Conservation (phyloP, 768 basidiomycete genomes). For the Termitomyces sp. region DNA sequence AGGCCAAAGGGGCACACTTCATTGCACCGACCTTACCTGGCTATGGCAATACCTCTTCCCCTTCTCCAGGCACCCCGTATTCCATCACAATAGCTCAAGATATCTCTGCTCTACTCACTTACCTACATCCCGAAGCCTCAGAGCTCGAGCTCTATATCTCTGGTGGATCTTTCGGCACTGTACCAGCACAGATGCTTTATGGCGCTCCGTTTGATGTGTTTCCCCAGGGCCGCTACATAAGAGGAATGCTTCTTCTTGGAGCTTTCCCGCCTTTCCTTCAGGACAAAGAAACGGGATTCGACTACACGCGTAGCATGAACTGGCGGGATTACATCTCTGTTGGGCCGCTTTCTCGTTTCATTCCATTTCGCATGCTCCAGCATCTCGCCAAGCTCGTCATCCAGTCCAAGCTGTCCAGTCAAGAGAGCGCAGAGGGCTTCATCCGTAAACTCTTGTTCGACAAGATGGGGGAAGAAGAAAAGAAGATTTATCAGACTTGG, state of each 20-base stretch:
- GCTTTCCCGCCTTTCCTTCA: constrained; percentile 34
- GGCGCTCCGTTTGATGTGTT: constrained; percentile 42
- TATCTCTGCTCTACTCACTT: constrained; percentile 32
- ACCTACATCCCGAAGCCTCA: constrained; percentile 30
- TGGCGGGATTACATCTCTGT: constrained; percentile 34
- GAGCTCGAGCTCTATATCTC: constrained; percentile 35
- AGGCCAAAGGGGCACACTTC: constrained; percentile 25
- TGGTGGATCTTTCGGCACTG: constrained; percentile 45
- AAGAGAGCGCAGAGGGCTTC: constrained; percentile 32
- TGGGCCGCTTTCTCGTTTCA: constrained; percentile 30
- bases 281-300: constrained; percentile 23
- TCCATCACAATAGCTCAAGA: constrained; percentile 29
- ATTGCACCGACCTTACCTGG: constrained; percentile 43
- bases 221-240: constrained; percentile 37
- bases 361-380: constrained; percentile 28
- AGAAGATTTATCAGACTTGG: constrained; percentile 33
- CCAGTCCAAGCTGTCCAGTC: constrained; percentile 25
- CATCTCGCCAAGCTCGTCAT: constrained; percentile 23
- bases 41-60: constrained; percentile 39
- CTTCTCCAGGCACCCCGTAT: constrained; percentile 24
- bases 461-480: constrained; percentile 27
- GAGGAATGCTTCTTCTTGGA: constrained; percentile 33
- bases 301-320: constrained; percentile 31
- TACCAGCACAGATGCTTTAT: constrained; percentile 45
- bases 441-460: constrained; percentile 29